These are phyloP conservation scores for Pestalotiopsis sp. DNA, from an alignment of 2,329 filamentous ascomycete species.

Conservation along the genomic window DNA sequence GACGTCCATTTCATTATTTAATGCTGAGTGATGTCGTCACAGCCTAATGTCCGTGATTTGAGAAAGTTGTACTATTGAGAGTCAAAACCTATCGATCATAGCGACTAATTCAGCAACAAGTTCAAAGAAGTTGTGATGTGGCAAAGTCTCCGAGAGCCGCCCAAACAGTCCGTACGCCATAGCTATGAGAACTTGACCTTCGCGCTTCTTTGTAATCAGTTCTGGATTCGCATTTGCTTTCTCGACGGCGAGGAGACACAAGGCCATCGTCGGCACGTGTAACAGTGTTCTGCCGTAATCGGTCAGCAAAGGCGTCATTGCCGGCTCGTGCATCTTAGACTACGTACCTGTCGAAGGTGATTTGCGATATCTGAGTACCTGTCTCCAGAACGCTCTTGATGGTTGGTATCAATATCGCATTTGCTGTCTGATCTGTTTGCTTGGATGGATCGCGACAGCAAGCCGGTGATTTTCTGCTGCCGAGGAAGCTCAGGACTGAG, in stretches of 20 bases:
- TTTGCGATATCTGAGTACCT: not conserved
- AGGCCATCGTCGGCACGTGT: not conserved
- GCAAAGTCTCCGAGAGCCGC: not conserved
- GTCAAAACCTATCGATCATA: not conserved
- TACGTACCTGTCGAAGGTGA: not conserved
- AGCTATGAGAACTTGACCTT: not conserved
- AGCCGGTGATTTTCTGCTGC: not conserved
- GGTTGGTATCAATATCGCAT: not conserved
- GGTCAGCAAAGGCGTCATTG: not conserved
- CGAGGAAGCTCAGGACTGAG: not conserved
- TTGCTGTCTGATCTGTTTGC: not conserved
- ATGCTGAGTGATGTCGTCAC: not conserved
- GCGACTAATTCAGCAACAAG: not conserved
- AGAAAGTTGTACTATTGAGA: not conserved
- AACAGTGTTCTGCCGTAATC: not conserved
- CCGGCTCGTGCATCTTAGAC: not conserved
- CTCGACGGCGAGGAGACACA: not conserved
- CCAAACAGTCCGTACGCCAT: not conserved
- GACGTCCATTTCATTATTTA: not conserved
- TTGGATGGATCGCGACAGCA: not conserved
- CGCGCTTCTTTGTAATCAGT: not conserved
- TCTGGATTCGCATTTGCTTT: not conserved
- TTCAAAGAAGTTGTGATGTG: not conserved
- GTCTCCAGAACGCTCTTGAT: not conserved
- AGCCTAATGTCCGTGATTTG: not conserved